A percentile compares a stretch with the other conserved stretches of the same genome.
Conservation (phyloP, 2,329 filamentous ascomycete species). For the Cadophora luteo-olivacea region DNA sequence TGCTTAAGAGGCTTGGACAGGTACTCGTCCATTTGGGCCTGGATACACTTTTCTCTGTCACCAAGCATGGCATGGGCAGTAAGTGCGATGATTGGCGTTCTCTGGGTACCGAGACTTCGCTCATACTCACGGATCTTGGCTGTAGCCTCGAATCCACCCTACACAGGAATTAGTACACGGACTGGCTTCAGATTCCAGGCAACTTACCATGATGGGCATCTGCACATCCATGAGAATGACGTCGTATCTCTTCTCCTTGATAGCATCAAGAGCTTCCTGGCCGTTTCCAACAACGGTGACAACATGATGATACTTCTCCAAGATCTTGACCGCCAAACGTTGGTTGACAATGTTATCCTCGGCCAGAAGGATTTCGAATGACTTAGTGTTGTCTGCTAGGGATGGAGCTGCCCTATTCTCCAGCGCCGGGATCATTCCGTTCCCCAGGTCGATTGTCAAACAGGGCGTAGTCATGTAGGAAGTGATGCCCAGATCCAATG, state of each 20-base stretch:
- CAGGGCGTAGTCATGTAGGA: conserved; percentile 99
- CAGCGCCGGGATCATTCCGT: conserved; percentile 93
- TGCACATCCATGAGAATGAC: conserved; percentile 99
- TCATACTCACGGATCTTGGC: conserved; percentile 97
- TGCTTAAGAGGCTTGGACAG: conserved; percentile 95
- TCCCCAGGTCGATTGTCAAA: conserved; percentile 90
- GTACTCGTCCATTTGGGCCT: conserved; percentile 99
- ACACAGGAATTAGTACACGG: conserved; percentile 46
- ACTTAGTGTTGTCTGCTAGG: conserved; percentile 91
- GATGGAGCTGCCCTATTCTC: conserved; percentile 92
- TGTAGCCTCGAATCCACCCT: conserved; percentile 96
- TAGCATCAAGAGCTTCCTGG: conserved; percentile 88
- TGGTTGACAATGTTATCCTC: conserved; percentile 99
- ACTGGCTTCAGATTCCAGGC: not conserved
- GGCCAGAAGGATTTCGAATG: conserved; percentile 92
- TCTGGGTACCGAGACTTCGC: conserved; percentile 75
- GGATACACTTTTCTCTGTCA: conserved; percentile 96
- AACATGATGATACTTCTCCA: conserved; percentile 94
- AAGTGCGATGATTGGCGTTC: conserved; percentile 94
- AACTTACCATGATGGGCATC: conserved; percentile 95
- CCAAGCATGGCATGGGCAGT: conserved; percentile 99
- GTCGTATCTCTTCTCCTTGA: conserved; percentile 92
- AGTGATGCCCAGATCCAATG: conserved; percentile 93
- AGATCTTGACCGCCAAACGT: conserved; percentile 91
- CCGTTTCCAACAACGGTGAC: conserved; percentile 96